phyloP scores from a whole-genome alignment of 1,139 yeast species.

The Arxiozyma slooffiae region DNA sequence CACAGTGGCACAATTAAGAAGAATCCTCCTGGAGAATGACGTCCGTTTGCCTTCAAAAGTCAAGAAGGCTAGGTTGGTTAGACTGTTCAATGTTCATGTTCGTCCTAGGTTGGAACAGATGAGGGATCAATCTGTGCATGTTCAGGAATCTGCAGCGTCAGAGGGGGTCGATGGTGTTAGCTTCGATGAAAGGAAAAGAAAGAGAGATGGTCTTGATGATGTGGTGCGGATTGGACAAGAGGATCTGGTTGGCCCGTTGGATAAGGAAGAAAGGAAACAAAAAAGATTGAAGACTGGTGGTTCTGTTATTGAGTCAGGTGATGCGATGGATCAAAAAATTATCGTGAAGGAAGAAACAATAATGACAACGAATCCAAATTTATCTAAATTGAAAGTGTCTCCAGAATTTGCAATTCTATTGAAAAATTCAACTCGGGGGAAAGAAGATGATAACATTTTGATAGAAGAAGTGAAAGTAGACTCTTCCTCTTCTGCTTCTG shows the following conservation, averaged over 20 bases:
- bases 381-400: conserved; percentile 10
- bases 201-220: too few relatives aligned
- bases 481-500: background rate
- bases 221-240: too few relatives aligned
- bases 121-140: conserved; percentile 11
- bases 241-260: too few relatives aligned
- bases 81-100: conserved; percentile 42
- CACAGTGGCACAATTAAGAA: conserved; percentile 54
- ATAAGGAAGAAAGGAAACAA: conserved; percentile 3
- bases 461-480: background rate
- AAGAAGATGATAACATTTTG: background rate
- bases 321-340: background rate
- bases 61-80: conserved; percentile 50
- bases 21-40: conserved; percentile 46
- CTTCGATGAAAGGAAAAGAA: conserved; percentile 8
- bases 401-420: conserved; percentile 7
- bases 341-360: background rate
- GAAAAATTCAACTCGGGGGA: background rate
- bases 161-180: conserved; percentile 8
- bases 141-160: conserved; percentile 13
- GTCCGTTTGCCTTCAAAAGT: conserved; percentile 49
- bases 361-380: conserved; percentile 7
- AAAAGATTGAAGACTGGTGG: background rate
- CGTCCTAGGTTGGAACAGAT: conserved; percentile 16
- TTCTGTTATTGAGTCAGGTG: background rate